A percentile compares a stretch with the other conserved stretches of the same genome.
Evolutionary conservation across 2,329 filamentous ascomycete genomes (phyloP).

Genomic region (Didymosphaeria variabile): DNA sequence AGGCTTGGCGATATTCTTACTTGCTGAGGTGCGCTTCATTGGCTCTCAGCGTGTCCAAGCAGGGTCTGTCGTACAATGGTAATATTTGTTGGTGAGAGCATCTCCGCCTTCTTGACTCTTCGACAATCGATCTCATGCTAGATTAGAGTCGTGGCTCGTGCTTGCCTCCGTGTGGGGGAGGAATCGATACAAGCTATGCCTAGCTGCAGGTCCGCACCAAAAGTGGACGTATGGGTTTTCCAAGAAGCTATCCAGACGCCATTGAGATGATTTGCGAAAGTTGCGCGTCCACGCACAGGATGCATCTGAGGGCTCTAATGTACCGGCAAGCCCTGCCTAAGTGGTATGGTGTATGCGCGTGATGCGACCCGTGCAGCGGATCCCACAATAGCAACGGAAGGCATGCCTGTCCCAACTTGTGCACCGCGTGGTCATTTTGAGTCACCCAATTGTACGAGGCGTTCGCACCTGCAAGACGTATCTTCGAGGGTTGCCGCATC

Average conservation of each 20-base stretch:
- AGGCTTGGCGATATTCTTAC: neutral
- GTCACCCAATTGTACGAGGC: slow-evolving; percentile 5
- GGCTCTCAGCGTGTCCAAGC: neutral
- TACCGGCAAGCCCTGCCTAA: slow-evolving; percentile 1
- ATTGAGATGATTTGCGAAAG: neutral
- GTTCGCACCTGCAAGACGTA: neutral
- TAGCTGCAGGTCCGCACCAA: slow-evolving; percentile 2
- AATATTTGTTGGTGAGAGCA: neutral
- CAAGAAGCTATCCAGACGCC: neutral
- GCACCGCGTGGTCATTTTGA: neutral
- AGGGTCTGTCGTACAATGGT: neutral
- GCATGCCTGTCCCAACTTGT: neutral
- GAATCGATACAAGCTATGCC: slow-evolving; percentile 5
- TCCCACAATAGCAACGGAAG: neutral
- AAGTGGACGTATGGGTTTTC: neutral
- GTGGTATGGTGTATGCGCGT: neutral
- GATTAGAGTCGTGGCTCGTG: too few species aligned
- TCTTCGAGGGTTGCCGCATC: too few species aligned
- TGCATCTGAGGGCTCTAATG: neutral
- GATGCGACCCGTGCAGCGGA: neutral
- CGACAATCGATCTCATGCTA: neutral
- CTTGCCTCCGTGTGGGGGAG: slow-evolving; percentile 1
- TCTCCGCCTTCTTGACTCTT: neutral
- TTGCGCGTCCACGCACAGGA: neutral
- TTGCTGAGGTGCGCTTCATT: neutral